Base-by-base conservation (phyloP, 192 early-diverging fungal species). In the Podochytrium sp. region DNA sequence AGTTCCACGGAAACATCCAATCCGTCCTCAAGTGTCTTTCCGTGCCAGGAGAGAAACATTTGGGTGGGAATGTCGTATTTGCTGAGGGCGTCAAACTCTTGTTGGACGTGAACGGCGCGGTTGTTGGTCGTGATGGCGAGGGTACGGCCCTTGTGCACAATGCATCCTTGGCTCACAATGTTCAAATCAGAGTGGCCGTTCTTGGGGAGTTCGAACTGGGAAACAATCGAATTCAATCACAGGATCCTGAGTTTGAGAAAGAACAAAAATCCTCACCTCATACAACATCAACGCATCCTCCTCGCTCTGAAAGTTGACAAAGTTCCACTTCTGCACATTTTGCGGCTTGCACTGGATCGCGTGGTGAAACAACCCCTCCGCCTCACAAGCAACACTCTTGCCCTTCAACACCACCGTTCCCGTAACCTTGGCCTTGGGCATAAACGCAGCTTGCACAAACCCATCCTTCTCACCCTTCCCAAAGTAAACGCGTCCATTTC, bases 311-410 rank as follows among this genome's bases (percentile, higher is more conserved):
- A 97, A 93, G 71, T 91, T 87, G 40, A 83, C 81, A 79, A 92
- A 93, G 77, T 92, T 94, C 94, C 94, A 97, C 75, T 89, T 85
- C 42, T 90, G 91, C 27, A 91, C 90, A 51, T 91, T 84, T 37
- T 96, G 92, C 35, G 95, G 94, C 74, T 91, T 93, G 67, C 82
- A 86, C 74, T 95, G 93, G 64, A 94, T 80, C 2, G 93, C 96
- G 61, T 95, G 92, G 43, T 93, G 89, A 79, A 93, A 95, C 60
- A 92, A 80, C 39, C 90, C 91, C n/a, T 83, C 79, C 5, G 37
- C 49, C 38, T 51, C 33, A 10, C n/a, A 7, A n/a, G 81, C 81
- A n/a, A n/a, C n/a, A n/a, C n/a, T n/a, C 53, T 89, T 69, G 25
- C 90, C 89, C 38, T 90, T 80, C 5, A 92, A 80, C 61, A 90